These are phyloP conservation scores for Neurospora intermedia DNA, from an alignment of 495 filamentous ascomycete species.

Conservation along the genomic window DNA sequence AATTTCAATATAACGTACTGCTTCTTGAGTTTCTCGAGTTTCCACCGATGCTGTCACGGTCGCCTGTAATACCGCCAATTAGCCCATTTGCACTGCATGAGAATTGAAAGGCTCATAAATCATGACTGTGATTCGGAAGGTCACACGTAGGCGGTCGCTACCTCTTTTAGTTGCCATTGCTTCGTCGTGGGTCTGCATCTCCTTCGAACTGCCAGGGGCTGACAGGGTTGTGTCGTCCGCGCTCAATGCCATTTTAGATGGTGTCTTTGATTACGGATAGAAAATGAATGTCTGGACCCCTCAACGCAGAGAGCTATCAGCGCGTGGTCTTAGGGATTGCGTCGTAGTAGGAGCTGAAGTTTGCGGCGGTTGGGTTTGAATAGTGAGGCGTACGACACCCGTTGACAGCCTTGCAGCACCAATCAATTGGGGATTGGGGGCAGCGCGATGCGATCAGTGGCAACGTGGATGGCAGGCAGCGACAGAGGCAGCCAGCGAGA, in stretches of 20 bases:
- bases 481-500: background rate
- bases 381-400: background rate
- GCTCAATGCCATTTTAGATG: constrained; percentile 28
- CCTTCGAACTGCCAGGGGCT: constrained; percentile 33
- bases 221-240: constrained; percentile 23
- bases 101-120: constrained; percentile 39
- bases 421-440: background rate
- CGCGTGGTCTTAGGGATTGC: background rate
- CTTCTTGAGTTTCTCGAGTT: constrained; percentile 53
- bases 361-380: background rate
- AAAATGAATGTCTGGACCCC: background rate
- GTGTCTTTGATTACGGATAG: background rate
- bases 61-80: constrained; percentile 53
- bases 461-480: background rate
- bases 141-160: constrained; percentile 47
- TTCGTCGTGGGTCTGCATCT: constrained; percentile 30
- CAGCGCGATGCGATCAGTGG: background rate
- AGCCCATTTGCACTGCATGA: constrained; percentile 51
- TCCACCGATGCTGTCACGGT: constrained; percentile 51
- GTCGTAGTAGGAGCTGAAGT: background rate
- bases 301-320: background rate
- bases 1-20: constrained; percentile 56
- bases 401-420: background rate
- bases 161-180: constrained; percentile 42
- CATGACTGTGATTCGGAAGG: constrained; percentile 60